Percentiles rank a stretch among this genome's conserved stretches.
These are phyloP conservation scores for Cotoneaster glaucophyllus DNA, from an alignment of 306 rosid genomes.

Conservation along the genomic window DNA sequence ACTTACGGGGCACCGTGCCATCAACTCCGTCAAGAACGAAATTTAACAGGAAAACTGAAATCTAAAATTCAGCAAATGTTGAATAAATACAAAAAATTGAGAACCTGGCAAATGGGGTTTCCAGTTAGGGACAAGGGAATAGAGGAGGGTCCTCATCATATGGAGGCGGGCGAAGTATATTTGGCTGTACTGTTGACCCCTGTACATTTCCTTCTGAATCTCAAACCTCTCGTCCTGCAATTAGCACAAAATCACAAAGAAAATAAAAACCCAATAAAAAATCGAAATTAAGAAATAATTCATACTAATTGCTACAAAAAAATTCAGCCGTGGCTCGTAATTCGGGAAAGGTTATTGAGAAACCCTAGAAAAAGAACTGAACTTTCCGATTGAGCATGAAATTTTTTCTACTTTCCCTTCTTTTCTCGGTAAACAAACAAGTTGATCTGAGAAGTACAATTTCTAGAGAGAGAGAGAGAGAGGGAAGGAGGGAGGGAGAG, in stretches of 20 bases:
- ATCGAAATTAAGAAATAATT: not conserved
- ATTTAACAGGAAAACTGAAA: not conserved
- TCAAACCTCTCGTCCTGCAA: conserved; percentile 60
- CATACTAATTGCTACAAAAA: not conserved
- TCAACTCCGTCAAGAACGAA: not conserved
- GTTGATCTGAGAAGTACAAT: not conserved
- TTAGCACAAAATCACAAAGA: not conserved
- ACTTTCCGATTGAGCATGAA: not conserved
- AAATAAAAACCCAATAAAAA: not conserved
- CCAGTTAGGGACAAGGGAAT: conserved; percentile 63
- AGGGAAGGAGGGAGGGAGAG: not conserved
- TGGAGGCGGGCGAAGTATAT: conserved; percentile 83
- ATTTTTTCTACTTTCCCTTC: not conserved
- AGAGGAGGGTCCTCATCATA: conserved; percentile 70
- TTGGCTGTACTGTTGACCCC: conserved; percentile 88
- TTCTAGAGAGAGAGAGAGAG: not conserved
- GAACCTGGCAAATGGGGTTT: conserved; percentile 71
- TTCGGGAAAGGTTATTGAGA: not conserved
- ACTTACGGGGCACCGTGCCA: not conserved
- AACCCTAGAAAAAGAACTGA: not conserved
- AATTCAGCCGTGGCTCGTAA: not conserved
- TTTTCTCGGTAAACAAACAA: conserved; percentile 7
- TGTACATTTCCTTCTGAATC: conserved; percentile 56
- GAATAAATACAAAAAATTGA: not conserved
- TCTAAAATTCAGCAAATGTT: not conserved